A percentile compares a stretch with the other conserved stretches of the same genome.
These are phyloP conservation scores for Cryptococcus hybrid DNA, from an alignment of 1,284 basidiomycete genomes.

Conservation along the genomic window DNA sequence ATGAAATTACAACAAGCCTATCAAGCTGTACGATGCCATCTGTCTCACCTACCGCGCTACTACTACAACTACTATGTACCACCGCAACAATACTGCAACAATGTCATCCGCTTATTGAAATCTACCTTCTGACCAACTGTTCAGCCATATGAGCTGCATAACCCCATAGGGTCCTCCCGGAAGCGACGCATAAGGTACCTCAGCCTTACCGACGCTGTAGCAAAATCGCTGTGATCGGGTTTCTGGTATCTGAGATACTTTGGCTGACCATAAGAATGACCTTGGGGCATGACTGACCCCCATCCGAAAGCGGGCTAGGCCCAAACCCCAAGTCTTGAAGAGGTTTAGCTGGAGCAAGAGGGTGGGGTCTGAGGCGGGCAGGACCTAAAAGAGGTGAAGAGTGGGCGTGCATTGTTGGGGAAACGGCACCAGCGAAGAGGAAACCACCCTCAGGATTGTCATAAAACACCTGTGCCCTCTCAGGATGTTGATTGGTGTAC, in stretches of 20 bases:
- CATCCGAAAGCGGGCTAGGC: constrained; percentile 32
- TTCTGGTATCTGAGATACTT: constrained; percentile 20
- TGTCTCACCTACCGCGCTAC: not conserved
- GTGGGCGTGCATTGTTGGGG: not conserved
- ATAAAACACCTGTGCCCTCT: not conserved
- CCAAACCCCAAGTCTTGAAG: constrained; percentile 24
- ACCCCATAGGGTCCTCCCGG: constrained; percentile 30
- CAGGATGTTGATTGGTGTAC: not conserved
- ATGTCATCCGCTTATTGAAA: no score
- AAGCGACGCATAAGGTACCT: constrained; percentile 28
- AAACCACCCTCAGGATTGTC: not conserved
- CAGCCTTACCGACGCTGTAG: constrained; percentile 34
- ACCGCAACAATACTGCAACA: not conserved
- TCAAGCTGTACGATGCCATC: no score
- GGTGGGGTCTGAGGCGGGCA: constrained; percentile 10
- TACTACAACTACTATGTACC: not conserved
- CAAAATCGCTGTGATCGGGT: constrained; percentile 34
- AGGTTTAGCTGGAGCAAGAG: constrained; percentile 12
- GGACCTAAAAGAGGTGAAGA: not conserved
- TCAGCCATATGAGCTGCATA: constrained; percentile 18
- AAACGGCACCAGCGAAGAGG: not conserved
- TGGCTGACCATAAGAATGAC: constrained; percentile 27
- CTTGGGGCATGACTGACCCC: constrained; percentile 25
- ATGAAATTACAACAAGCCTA: no score
- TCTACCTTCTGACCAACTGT: constrained; percentile 11